Evolutionary conservation across 768 basidiomycete species (phyloP).

Genomic region (Trametes gibbosa): DNA sequence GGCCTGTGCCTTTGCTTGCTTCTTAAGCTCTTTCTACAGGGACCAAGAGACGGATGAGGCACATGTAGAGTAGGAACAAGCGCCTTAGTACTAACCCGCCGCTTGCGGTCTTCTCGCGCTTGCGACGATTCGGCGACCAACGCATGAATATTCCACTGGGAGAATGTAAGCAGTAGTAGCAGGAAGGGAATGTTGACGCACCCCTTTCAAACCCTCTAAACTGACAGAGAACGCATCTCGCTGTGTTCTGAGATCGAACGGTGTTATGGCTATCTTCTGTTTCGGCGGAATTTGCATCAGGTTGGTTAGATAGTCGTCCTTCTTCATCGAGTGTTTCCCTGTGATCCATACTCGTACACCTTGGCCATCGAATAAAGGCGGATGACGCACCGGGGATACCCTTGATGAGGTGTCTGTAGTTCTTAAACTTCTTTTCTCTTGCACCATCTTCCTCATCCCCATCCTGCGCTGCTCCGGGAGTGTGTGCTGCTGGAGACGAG

Average conservation of each 20-base stretch:
- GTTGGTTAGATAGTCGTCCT: conserved; percentile 66
- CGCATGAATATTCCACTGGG: conserved; percentile 64
- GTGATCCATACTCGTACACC: background rate
- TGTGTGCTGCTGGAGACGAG: conserved; percentile 28
- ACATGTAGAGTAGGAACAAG: background rate
- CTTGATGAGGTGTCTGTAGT: conserved; percentile 77
- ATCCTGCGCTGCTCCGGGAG: conserved; percentile 41
- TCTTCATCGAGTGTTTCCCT: conserved; percentile 82
- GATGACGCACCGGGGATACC: conserved; percentile 60
- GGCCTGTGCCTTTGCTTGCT: conserved; percentile 56
- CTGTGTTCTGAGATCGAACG: conserved; percentile 66
- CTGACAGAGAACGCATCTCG: conserved; percentile 72
- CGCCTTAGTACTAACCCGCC: conserved; percentile 50
- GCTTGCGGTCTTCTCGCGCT: conserved; percentile 75
- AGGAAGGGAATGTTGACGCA: conserved; percentile 37
- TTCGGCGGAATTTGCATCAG: conserved; percentile 71
- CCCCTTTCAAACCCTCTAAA: conserved; percentile 70
- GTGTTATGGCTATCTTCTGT: conserved; percentile 58
- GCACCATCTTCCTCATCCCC: conserved; percentile 56
- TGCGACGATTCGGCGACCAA: conserved; percentile 68
- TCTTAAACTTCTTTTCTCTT: conserved; percentile 71
- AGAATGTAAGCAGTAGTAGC: conserved; percentile 5
- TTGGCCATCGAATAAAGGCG: background rate
- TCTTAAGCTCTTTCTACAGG: conserved; percentile 67
- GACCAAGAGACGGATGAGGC: background rate